Evolutionary conservation across 1,284 basidiomycete genomes (phyloP).

Genomic region (Heterobasidion occidentale): DNA sequence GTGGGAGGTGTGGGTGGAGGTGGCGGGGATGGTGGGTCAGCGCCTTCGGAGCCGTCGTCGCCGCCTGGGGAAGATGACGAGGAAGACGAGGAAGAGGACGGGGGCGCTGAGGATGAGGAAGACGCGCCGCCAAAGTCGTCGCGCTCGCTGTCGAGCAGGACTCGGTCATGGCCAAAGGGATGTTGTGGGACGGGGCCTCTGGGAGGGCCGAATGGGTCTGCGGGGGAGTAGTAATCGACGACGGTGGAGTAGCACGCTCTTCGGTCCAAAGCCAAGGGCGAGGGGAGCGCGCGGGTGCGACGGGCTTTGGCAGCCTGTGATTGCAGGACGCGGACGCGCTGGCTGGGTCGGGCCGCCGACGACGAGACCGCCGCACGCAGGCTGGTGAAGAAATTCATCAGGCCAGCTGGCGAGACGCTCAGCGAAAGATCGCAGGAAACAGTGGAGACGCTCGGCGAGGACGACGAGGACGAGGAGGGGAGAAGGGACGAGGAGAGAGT

Average conservation of each 20-base stretch:
- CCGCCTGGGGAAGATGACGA: neutral
- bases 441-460: neutral
- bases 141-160: constrained; percentile 12
- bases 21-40: constrained; percentile 15
- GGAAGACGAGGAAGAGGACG: constrained; percentile 16
- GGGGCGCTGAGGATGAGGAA: constrained; percentile 15
- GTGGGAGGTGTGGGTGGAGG: constrained; percentile 31
- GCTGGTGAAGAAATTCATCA: constrained; percentile 5
- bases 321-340: neutral
- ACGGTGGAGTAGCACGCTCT: constrained; percentile 5
- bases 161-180: constrained; percentile 11
- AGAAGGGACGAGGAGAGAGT: neutral
- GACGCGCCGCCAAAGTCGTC: constrained; percentile 11
- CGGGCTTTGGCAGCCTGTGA: neutral
- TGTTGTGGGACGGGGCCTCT: constrained; percentile 9
- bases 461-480: neutral
- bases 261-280: neutral
- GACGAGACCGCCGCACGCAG: constrained; percentile 6
- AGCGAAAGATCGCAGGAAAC: neutral
- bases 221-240: constrained; percentile 1
- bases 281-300: neutral
- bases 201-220: neutral
- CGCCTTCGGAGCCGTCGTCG: constrained; percentile 19
- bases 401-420: neutral
- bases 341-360: neutral